Evolutionary conservation across 495 filamentous ascomycete genomes (phyloP), one percentile per base, ranked within the genome.

Genomic region (Glonium stellatum): DNA sequence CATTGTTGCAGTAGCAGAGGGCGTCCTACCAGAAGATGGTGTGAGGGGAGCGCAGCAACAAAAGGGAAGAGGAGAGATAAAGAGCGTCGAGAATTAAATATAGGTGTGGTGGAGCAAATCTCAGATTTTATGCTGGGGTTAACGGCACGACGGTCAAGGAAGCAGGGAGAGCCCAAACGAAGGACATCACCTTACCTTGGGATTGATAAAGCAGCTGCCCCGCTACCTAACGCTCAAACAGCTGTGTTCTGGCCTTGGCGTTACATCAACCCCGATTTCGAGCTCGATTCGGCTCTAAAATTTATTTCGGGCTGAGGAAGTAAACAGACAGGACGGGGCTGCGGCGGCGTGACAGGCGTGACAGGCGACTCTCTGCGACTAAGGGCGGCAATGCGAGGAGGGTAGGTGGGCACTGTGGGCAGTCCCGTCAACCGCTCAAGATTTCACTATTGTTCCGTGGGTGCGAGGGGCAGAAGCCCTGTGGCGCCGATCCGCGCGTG

Each of bases 1-100:
- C 65, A 67, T 67, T 11, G 21, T 63, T 35, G 21, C 9, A 44
- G 25, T 27, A 31, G 39, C 13, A 54, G 60, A 50, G 19, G 22
- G 23, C 13, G 41, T 18, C 13, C 6, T 31, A 6, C 55, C 1
- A 27, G 21, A 25, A 34, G 21, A 57, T 21, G 37, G 19, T 57
- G 37, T 18, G 39, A 44, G 39, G 18, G 39, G 12, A 44, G 39
- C 4, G 12, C 13, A 18, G 39, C 13, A 2, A 15, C 1, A 44
- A 18, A 18, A 11, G 13, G 13, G 39, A 11, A 18, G 10, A 11
- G 13, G 12, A 11, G 4, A 11, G 12, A 3, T 3, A 31, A 31
- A 31, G 39, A 44, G 39, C 39, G 12, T 44, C 18, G 18, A 44
- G 18, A 44, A 18, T 1, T 13, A 44, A 18, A 44, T 44, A 44